Base-by-base conservation (phyloP, 2,329 filamentous ascomycete species). In the Fusarium lyarnte region DNA sequence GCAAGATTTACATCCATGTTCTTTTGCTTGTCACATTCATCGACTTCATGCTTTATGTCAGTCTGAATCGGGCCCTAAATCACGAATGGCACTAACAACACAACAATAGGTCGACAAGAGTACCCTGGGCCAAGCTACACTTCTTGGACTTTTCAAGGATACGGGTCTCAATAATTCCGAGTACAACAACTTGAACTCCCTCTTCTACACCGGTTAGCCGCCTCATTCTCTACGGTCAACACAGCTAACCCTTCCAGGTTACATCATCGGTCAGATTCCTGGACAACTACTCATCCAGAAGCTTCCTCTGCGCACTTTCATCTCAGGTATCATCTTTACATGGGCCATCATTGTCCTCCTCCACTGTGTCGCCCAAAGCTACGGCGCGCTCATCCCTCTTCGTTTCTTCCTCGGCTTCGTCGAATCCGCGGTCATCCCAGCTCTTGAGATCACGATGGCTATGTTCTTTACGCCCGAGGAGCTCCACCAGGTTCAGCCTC, bases 11-110 rank as follows among this genome's bases (percentile, higher is more conserved):
- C 17, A 59, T 59, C 17, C 57, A 59, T 8, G 46, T 59, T 16
- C 57, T 59, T 7, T 12, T 41, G 10, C 57, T 59, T 27, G 57
- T 59, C 5, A 59, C 57, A 1, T 59, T 54, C 10, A 59, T 59
- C 19, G 57, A 59, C 21, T 59, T 59, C 19, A 59, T 59, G 57
- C 57, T 59, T 10, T 59, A 59, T 27, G 46, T 59, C 14, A 53
- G 57, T 29, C 27, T 1, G 13, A 5, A 4, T 2, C n/a, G 21
- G 8, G 5, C 23, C 11, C 9, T 2, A 8, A 19, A 23, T 10
- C 17, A 5, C 6, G 21, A 11, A 12, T 35, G 7, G 5, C 2
- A 21, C 53, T 57, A 9, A 57, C 29, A 5, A 1, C 7, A 2
- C 2, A 0, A 5, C 4, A 6, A 6, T 1, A 59, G 57, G 57